Conservation (phyloP, 139 green algal species). For the Tetradesmus obliquus region DNA sequence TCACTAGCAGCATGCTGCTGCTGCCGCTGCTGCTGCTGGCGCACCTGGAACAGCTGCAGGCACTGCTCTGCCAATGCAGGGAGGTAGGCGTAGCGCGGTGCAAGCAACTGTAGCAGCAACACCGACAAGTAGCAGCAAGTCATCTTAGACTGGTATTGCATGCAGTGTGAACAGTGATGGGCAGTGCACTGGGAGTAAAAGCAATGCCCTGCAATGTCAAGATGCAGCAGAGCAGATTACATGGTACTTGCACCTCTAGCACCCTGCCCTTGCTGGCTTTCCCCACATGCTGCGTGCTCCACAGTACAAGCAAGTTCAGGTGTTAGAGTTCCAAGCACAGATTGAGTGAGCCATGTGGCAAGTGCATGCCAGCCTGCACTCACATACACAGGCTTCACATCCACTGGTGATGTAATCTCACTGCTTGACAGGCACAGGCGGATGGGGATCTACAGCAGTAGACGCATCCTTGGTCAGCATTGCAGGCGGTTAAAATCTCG, state of each 20-base stretch:
- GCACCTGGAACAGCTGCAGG: constrained; percentile 31
- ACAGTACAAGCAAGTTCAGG: too few relatives aligned
- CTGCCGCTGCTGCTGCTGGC: not conserved
- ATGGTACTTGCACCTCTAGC: too few relatives aligned
- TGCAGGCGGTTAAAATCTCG: not conserved
- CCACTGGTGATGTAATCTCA: constrained; percentile 26
- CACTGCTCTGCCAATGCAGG: constrained; percentile 40
- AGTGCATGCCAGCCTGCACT: not conserved
- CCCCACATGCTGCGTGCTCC: too few relatives aligned
- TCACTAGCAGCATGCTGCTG: not conserved
- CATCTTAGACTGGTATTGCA: not conserved
- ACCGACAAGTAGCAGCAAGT: not conserved
- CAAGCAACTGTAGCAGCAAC: constrained; percentile 26
- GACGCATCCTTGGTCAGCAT: not conserved
- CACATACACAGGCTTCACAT: constrained; percentile 45
- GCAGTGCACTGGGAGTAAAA: too few relatives aligned
- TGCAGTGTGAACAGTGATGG: not conserved
- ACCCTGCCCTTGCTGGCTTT: too few relatives aligned
- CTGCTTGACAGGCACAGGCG: constrained; percentile 2
- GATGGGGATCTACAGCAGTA: constrained; percentile 33
- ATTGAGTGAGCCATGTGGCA: too few relatives aligned
- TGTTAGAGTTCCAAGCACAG: too few relatives aligned
- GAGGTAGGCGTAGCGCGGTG: constrained; percentile 34
- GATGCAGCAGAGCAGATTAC: too few relatives aligned
- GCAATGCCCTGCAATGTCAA: too few relatives aligned